Base-by-base conservation (phyloP, 768 basidiomycete species). In the Hygrophorus pudorinus region DNA sequence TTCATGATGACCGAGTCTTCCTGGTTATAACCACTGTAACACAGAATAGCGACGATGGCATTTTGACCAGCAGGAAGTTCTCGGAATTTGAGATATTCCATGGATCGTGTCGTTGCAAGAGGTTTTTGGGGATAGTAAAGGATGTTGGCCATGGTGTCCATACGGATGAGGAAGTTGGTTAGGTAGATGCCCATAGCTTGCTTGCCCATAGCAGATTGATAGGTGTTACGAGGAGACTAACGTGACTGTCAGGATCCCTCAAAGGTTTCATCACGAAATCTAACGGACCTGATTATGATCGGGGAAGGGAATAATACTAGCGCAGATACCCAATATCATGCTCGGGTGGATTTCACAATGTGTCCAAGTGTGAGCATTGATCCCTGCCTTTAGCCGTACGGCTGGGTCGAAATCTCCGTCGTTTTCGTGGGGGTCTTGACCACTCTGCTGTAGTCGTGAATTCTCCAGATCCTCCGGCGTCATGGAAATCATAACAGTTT, bases 121-220 rank as follows among this genome's bases (percentile, higher is more conserved):
- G 94, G 96, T 61, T 99, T 99, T 68, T 99, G 94, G 18, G 94
- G 94, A 61, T 99, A 99, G 65, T 96, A 99, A 36, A 99, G 75
- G 51, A 99, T 96, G 58, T 99, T 99, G 53, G 94, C 91, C 94
- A 98, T 98, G 8, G 96, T 99, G 62, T 99, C 94, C 91, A 98
- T 94, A 43, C 94, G 90, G 53, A 97, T 85, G 53, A 96, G 78
- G 74, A 94, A 99, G 65, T 98, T 99, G 29, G 94, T 98, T 29
- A 98, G 75, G 65, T 87, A 96, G 52, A 98, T 91, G 41, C 96
- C 94, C 94, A 99, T 99, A 9, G 94, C 94, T 78, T 99, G 94
- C 68, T 99, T 99, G 54, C 96, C 96, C 94, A 99, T 99, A 42
- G 94, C 94, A 36, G 94, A 98, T 68, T 99, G 94, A 59, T 99